These are phyloP conservation scores for Naganishia onofrii DNA, from an alignment of 768 basidiomycete genomes.

Conservation along the genomic window DNA sequence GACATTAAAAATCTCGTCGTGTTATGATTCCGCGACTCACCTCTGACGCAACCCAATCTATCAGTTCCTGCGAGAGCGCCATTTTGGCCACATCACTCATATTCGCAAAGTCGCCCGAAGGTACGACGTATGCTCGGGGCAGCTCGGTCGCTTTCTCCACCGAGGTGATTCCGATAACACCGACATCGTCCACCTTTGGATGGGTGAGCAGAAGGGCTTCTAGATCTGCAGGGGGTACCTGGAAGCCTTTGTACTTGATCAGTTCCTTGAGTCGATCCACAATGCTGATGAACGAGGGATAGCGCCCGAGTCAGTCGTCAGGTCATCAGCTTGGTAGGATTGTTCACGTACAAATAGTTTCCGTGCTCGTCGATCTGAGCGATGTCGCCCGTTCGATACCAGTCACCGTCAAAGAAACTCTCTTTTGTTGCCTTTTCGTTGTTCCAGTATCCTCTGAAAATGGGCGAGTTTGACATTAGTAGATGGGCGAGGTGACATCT, in stretches of 20 bases:
- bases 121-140: constrained; percentile 59
- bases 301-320: neutral
- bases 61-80: constrained; percentile 58
- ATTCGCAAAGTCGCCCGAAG: constrained; percentile 37
- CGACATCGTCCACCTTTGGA: constrained; percentile 71
- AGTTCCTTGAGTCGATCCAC: constrained; percentile 54
- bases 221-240: constrained; percentile 84
- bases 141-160: constrained; percentile 73
- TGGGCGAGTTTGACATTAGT: neutral
- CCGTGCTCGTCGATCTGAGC: constrained; percentile 67
- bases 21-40: constrained; percentile 56
- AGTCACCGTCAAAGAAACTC: constrained; percentile 68
- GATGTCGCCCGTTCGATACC: constrained; percentile 89
- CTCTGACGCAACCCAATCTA: constrained; percentile 64
- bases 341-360: constrained; percentile 69
- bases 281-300: constrained; percentile 34
- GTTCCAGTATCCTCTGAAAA: constrained; percentile 65
- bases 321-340: constrained; percentile 39
- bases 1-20: neutral
- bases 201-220: constrained; percentile 73
- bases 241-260: constrained; percentile 66
- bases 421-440: constrained; percentile 68
- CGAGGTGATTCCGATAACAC: constrained; percentile 72
- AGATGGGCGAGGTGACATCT: neutral
- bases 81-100: constrained; percentile 43